Percentiles rank a stretch among this genome's conserved stretches.
Conservation (phyloP, 2,329 filamentous ascomycete genomes). For the Golovinomyces cichoracearum region DNA sequence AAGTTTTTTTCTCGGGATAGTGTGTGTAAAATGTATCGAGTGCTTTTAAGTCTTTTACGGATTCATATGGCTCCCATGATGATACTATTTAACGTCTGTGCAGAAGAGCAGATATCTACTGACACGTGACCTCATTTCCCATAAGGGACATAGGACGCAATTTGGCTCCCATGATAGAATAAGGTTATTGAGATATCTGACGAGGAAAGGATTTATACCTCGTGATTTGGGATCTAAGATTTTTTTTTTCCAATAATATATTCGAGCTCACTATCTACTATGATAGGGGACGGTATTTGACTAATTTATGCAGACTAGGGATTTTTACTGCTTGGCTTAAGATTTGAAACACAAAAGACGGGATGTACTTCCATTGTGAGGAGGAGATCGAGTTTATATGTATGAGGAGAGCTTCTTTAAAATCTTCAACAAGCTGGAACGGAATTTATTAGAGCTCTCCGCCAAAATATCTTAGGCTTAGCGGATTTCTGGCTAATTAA, state of each 20-base stretch:
- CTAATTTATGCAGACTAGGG: not conserved
- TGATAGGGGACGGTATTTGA: not conserved
- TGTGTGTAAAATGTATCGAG: not conserved
- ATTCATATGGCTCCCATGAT: not conserved
- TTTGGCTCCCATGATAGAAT: not conserved
- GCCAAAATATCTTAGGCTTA: not conserved
- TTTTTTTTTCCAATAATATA: not conserved
- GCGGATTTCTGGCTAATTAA: not conserved
- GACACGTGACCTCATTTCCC: no score
- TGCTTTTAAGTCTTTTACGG: not conserved
- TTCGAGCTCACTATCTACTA: not conserved
- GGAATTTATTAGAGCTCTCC: not conserved
- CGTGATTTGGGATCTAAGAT: not conserved
- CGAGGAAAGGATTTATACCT: not conserved
- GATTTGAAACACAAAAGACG: slow-evolving; percentile 2
- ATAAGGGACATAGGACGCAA: no score
- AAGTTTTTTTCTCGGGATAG: no score
- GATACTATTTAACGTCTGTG: no score
- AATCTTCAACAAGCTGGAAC: slow-evolving; percentile 1
- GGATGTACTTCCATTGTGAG: slow-evolving; percentile 1
- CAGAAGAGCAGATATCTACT: no score
- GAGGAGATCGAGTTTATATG: slow-evolving; percentile 1
- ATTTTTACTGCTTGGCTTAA: not conserved
- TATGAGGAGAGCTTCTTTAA: not conserved
- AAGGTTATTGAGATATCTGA: not conserved